Evolutionary conservation across 371 early-diverging fungal genomes (phyloP).

Genomic region (Rhizopus arrhizus): DNA sequence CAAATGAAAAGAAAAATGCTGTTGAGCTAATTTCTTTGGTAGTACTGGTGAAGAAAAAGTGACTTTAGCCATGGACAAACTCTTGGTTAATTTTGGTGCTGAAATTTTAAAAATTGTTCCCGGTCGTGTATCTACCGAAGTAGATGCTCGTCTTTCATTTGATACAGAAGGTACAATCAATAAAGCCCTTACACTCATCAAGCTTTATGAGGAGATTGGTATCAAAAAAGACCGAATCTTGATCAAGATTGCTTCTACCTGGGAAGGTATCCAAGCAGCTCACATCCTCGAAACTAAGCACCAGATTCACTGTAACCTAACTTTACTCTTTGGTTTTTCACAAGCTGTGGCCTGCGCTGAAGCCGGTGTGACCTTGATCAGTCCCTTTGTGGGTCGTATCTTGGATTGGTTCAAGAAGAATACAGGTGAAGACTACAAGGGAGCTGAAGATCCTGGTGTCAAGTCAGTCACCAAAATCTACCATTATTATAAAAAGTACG

Average conservation of each 20-base stretch:
- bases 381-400: slow-evolving; percentile 98
- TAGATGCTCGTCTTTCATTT: slow-evolving; percentile 95
- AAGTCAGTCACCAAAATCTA: slow-evolving; percentile 90
- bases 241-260: slow-evolving; percentile 98
- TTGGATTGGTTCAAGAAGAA: slow-evolving; percentile 96
- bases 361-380: slow-evolving; percentile 94
- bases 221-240: slow-evolving; percentile 87
- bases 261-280: slow-evolving; percentile 99
- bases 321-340: slow-evolving; percentile 92
- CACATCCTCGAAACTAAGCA: slow-evolving; percentile 85
- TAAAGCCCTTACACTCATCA: slow-evolving; percentile 90
- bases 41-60: slow-evolving; percentile 75
- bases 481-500: slow-evolving; percentile 97
- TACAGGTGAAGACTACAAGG: slow-evolving; percentile 80
- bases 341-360: slow-evolving; percentile 98
- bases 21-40: not conserved
- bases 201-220: slow-evolving; percentile 87
- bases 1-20: no score
- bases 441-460: slow-evolving; percentile 91
- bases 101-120: slow-evolving; percentile 97
- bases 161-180: slow-evolving; percentile 89
- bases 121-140: slow-evolving; percentile 98
- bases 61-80: slow-evolving; percentile 88
- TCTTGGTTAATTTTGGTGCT: slow-evolving; percentile 94
- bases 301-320: slow-evolving; percentile 97